phyloP scores from a whole-genome alignment of 2,329 filamentous ascomycete genomes.

The Lachnellula hyalina region DNA sequence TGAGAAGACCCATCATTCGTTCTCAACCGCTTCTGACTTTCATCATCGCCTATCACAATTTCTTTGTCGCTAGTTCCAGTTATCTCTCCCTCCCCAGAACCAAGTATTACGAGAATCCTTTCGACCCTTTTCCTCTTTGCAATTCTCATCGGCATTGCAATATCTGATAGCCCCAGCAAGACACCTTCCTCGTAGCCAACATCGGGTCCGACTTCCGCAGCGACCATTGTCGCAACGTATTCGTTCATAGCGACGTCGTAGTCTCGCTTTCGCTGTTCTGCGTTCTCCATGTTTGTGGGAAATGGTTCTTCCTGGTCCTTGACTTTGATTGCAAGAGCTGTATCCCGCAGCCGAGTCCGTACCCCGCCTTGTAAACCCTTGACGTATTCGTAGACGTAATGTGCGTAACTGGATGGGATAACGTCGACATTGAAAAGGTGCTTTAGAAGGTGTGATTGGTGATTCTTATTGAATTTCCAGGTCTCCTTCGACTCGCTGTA shows the following conservation, averaged over 20 bases:
- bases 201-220: conserved; percentile 11
- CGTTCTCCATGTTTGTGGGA: conserved; percentile 41
- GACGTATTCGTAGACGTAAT: conserved; percentile 71
- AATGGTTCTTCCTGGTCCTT: conserved; percentile 50
- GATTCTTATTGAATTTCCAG: conserved; percentile 97
- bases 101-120: conserved; percentile 50
- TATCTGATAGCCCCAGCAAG: conserved; percentile 38
- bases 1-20: conserved; percentile 42
- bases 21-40: conserved; percentile 37
- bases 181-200: conserved; percentile 31
- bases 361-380: conserved; percentile 71
- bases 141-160: conserved; percentile 48
- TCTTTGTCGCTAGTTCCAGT: conserved; percentile 8
- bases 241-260: conserved; percentile 46
- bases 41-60: conserved; percentile 15
- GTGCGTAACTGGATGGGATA: conserved; percentile 65
- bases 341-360: conserved; percentile 61
- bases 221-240: conserved; percentile 27
- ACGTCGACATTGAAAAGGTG: conserved; percentile 68
- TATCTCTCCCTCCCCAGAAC: conserved; percentile 26
- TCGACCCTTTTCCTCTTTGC: conserved; percentile 61
- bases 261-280: conserved; percentile 38
- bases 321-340: conserved; percentile 56
- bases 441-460: conserved; percentile 80
- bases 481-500: conserved; percentile 64